Percentiles rank a stretch among this genome's conserved stretches.
Conservation (phyloP, 768 basidiomycete genomes). For the Rhodotorula paludigena region DNA sequence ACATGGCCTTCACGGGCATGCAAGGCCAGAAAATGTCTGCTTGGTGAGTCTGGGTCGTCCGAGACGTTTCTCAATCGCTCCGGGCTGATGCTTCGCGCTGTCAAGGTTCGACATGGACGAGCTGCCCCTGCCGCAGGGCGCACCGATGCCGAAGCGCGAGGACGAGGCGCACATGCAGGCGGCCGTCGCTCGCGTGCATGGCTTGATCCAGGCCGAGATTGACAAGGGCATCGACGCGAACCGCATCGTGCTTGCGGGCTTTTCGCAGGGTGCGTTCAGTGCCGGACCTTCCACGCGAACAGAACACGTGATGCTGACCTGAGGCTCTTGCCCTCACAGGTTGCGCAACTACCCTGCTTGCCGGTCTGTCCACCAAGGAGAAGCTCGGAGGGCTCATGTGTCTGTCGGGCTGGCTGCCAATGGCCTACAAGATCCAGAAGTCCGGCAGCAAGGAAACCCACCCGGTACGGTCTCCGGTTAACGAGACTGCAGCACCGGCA, state of each 20-base stretch:
- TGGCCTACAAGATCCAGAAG: slow-evolving; percentile 3
- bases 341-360: not conserved
- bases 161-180: not conserved
- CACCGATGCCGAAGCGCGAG: slow-evolving; percentile 3
- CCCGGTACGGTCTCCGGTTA: not conserved
- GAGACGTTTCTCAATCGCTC: too few species aligned
- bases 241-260: not conserved
- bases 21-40: not conserved
- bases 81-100: not conserved
- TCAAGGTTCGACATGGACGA: slow-evolving; percentile 4
- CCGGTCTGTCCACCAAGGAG: not conserved
- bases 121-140: not conserved
- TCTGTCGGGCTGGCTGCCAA: not conserved
- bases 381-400: slow-evolving; percentile 1
- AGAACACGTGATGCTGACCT: not conserved
- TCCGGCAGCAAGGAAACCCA: not conserved
- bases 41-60: not conserved
- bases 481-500: too few species aligned
- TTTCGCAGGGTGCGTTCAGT: not conserved
- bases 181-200: not conserved
- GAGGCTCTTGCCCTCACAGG: not conserved
- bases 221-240: not conserved
- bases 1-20: not conserved
- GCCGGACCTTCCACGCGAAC: not conserved
- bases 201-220: not conserved